Base-by-base conservation (phyloP, 768 basidiomycete genomes). In the Wakefieldia striispora region DNA sequence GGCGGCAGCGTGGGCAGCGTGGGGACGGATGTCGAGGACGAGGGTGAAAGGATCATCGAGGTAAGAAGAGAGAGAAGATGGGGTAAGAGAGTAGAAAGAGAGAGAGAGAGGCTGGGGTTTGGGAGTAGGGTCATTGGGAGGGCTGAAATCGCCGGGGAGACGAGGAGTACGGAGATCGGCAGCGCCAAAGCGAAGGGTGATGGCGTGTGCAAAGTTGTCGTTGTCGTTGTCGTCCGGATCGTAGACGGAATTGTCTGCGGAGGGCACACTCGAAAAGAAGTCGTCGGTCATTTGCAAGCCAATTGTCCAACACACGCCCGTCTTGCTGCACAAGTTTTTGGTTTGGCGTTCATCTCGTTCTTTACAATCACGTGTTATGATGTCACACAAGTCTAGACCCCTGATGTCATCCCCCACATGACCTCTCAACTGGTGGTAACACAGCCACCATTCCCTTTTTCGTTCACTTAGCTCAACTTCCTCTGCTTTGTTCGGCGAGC, bases 21-120 rank as follows among this genome's bases (percentile, higher is more conserved):
- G 88, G 11, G 92, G 84, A 0, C 95, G 83, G 46, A 97, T 85
- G 72, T 97, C 95, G 70, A 98, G 76, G 60, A 97, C 69, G 62
- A 98, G 84, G 24, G 68, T 60, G 12, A 69, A 34, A 0, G 72
- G 61, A 49, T 75, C 70, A 0, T 64, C 50, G 13, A 77, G 57
- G 53, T 69, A 57, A 0, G 55, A 21, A 0, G 60, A 33, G 42
- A 79, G 65, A 19, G 62, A 60, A 3, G 60, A 47, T 16, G 75
- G 68, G 2, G 54, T 16, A 16, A 72, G 35, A 23, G 64, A 12
- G n/a, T 9, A n/a, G 51, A 27, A 41, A 71, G 62, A n/a, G 46
- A 11, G 45, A 11, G 24, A 57, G 59, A 7, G 56, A 43, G 7
- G 47, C 39, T 38, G 12, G 48, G 48, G 36, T 41, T 35, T 53